Evolutionary conservation across 257 asterid species (phyloP).

Genomic region (Petunia secreta): DNA sequence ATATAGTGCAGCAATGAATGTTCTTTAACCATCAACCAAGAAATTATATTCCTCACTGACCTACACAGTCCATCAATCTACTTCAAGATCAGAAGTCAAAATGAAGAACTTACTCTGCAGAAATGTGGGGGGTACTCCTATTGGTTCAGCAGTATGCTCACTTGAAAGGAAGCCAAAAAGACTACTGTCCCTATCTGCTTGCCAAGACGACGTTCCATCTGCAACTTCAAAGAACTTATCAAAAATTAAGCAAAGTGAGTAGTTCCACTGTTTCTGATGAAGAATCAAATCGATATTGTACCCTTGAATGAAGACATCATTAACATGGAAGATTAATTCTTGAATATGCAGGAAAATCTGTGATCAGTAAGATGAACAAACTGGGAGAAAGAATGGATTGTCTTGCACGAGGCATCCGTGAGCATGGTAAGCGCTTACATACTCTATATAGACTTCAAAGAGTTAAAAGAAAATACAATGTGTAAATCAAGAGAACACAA

Average conservation of each 20-base stretch:
- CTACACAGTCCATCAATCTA: neutral
- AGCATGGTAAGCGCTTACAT: conserved; percentile 37
- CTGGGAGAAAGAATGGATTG: conserved; percentile 36
- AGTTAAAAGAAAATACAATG: neutral
- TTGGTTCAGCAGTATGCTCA: conserved; percentile 14
- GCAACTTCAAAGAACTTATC: neutral
- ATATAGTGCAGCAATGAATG: conserved; percentile 35
- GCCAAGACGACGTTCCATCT: neutral
- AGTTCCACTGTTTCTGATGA: neutral
- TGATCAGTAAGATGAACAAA: conserved; percentile 23
- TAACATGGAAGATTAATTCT: neutral
- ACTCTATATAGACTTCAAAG: too few relatives aligned
- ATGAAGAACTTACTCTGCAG: conserved; percentile 19
- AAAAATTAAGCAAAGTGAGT: neutral
- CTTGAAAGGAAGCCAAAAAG: neutral
- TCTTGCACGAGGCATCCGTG: conserved; percentile 51
- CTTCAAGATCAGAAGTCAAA: neutral
- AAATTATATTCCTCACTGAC: neutral
- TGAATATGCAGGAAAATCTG: conserved; percentile 11
- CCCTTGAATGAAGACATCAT: neutral
- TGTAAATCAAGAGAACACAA: neutral
- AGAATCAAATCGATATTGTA: neutral
- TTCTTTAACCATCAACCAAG: neutral
- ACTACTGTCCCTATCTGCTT: neutral
- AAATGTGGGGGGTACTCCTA: neutral